Evolutionary conservation across 805 yeast genomes (phyloP).

Genomic region (Schwanniomyces yamadae): DNA sequence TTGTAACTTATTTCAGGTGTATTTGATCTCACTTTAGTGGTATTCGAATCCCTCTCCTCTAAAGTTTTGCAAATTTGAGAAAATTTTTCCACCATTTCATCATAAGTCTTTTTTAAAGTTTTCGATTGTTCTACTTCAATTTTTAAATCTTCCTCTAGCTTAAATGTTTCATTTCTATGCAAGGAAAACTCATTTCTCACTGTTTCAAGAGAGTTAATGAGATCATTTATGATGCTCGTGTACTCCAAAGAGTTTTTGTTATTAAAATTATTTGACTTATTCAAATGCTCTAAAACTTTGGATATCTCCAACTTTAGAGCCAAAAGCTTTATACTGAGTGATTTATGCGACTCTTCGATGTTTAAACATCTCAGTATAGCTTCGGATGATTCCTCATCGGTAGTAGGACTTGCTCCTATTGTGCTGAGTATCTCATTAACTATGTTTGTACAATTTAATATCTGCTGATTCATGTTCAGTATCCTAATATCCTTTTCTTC

Average conservation of each 20-base stretch:
- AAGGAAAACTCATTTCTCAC: slow-evolving; percentile 19
- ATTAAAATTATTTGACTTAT: slow-evolving; percentile 6
- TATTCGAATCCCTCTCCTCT: too few species aligned
- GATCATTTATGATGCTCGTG: slow-evolving; percentile 17
- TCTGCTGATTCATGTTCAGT: slow-evolving; percentile 9
- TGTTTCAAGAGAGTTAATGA: slow-evolving; percentile 21
- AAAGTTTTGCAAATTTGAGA: slow-evolving; percentile 13
- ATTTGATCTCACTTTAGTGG: too few species aligned
- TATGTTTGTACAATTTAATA: slow-evolving; percentile 14
- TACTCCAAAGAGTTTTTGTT: slow-evolving; percentile 4
- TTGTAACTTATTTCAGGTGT: too few species aligned
- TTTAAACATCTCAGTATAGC: slow-evolving; percentile 17
- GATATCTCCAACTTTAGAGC: slow-evolving; percentile 20
- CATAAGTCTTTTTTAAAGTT: slow-evolving; percentile 12
- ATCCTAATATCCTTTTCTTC: slow-evolving; percentile 26
- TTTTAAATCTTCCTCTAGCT: slow-evolving; percentile 20
- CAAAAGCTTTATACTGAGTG: slow-evolving; percentile 24
- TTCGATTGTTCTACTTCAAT: slow-evolving; percentile 23
- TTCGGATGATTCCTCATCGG: slow-evolving; percentile 16
- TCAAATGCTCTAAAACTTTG: slow-evolving; percentile 8
- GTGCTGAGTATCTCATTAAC: slow-evolving; percentile 19
- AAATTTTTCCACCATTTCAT: slow-evolving; percentile 13
- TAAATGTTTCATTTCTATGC: slow-evolving; percentile 19
- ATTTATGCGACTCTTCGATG: slow-evolving; percentile 10
- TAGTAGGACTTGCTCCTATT: slow-evolving; percentile 16